phyloP scores from a whole-genome alignment of 768 basidiomycete species.

The Mycena maculata region DNA sequence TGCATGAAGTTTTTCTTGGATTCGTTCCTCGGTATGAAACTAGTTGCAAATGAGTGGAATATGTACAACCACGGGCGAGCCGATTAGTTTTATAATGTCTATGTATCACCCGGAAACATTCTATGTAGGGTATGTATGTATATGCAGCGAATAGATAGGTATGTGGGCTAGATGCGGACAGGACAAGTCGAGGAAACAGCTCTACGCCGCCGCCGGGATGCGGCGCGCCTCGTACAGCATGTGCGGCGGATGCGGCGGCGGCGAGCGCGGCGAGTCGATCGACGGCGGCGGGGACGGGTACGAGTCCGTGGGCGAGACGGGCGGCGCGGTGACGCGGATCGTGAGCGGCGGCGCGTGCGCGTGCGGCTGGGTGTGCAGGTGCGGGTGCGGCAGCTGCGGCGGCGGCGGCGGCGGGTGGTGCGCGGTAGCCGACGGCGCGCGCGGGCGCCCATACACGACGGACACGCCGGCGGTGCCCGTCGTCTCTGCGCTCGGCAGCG shows the following conservation, averaged over 20 bases:
- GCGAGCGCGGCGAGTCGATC: constrained; percentile 50
- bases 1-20: too few relatives aligned
- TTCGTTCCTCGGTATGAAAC: too few relatives aligned
- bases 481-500: constrained; percentile 46
- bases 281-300: constrained; percentile 63
- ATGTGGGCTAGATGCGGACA: constrained; percentile 1
- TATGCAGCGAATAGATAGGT: constrained; percentile 16
- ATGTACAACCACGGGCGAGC: too few relatives aligned
- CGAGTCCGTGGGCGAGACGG: constrained; percentile 44
- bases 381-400: not conserved
- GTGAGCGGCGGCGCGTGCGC: constrained; percentile 23
- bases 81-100: constrained; percentile 15
- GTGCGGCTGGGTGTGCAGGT: not conserved
- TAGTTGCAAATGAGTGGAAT: too few relatives aligned
- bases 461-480: constrained; percentile 51
- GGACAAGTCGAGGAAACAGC: not conserved
- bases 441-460: constrained; percentile 50
- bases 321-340: constrained; percentile 26
- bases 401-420: not conserved
- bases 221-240: constrained; percentile 32
- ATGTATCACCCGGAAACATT: not conserved
- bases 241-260: constrained; percentile 33
- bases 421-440: constrained; percentile 37
- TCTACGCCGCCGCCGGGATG: constrained; percentile 26
- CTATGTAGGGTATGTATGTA: constrained; percentile 21